Evolutionary conservation across 1,284 basidiomycete genomes (phyloP).

Genomic region (Cystobasidiaceae sp.): DNA sequence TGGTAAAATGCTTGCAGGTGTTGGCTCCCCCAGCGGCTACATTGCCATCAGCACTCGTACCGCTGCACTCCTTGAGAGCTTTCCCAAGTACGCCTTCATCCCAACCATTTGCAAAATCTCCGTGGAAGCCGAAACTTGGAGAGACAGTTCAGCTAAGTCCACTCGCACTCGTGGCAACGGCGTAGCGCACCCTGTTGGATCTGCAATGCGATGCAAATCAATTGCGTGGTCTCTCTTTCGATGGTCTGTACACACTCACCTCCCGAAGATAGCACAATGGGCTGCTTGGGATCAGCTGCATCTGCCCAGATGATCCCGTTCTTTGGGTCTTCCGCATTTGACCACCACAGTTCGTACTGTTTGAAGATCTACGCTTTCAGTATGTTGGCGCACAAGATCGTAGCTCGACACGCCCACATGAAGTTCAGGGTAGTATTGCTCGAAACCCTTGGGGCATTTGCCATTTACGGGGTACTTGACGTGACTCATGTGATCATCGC

Average conservation of each 20-base stretch:
- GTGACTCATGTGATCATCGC: conserved; percentile 8
- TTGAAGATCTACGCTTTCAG: neutral
- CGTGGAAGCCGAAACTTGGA: conserved; percentile 6
- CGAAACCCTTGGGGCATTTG: neutral
- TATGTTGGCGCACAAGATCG: neutral
- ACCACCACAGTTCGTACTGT: conserved; percentile 8
- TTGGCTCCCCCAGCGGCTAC: neutral
- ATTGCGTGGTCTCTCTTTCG: neutral
- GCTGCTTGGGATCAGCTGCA: neutral
- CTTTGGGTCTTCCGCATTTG: conserved; percentile 1
- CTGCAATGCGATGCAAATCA: neutral
- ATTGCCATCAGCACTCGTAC: neutral
- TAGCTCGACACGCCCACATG: neutral
- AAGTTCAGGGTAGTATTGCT: conserved; percentile 1
- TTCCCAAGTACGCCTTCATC: neutral
- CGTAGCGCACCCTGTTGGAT: neutral
- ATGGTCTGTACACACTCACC: neutral
- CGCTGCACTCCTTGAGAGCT: conserved; percentile 6
- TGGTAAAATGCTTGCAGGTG: conserved; percentile 1
- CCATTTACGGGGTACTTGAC: conserved; percentile 2
- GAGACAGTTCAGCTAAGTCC: neutral
- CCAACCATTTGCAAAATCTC: neutral
- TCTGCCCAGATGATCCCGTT: conserved; percentile 1
- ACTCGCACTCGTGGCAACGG: too few relatives aligned
- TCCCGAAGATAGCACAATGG: conserved; percentile 5